A percentile compares a stretch with the other conserved stretches of the same genome.
Conservation (phyloP, 1,284 basidiomycete species). For the Phaffia rhodozyma region DNA sequence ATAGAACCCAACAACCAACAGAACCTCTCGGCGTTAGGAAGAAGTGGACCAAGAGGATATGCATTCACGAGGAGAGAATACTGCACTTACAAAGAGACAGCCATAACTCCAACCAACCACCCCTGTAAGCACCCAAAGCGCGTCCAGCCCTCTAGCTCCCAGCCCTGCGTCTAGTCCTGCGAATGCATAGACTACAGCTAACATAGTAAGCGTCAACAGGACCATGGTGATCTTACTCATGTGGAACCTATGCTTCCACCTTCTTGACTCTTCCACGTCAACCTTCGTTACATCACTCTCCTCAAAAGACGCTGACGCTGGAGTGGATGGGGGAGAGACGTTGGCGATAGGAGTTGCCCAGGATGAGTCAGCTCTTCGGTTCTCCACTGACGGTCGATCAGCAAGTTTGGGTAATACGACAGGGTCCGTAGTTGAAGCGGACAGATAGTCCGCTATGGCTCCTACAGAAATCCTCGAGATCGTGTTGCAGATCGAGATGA, state of each 20-base stretch:
- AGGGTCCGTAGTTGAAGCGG: background rate
- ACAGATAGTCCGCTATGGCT: constrained; percentile 14
- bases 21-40: background rate
- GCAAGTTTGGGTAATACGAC: too few relatives aligned
- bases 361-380: background rate
- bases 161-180: background rate
- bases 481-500: constrained; percentile 14
- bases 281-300: background rate
- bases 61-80: background rate
- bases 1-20: background rate
- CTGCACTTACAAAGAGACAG: constrained; percentile 1
- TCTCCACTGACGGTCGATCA: too few relatives aligned
- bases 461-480: constrained; percentile 7
- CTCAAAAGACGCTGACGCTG: background rate
- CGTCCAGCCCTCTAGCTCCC: background rate
- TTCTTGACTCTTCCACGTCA: background rate
- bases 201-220: background rate
- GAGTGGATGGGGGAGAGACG: background rate
- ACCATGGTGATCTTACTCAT: constrained; percentile 7
- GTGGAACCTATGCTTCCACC: background rate
- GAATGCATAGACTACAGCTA: constrained; percentile 1
- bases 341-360: background rate
- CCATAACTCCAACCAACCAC: constrained; percentile 15
- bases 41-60: too few relatives aligned
- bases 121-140: constrained; percentile 4